Evolutionary conservation across 257 asterid species (phyloP), one percentile per base, ranked within the genome.

Genomic region (Linderniella brevidens): DNA sequence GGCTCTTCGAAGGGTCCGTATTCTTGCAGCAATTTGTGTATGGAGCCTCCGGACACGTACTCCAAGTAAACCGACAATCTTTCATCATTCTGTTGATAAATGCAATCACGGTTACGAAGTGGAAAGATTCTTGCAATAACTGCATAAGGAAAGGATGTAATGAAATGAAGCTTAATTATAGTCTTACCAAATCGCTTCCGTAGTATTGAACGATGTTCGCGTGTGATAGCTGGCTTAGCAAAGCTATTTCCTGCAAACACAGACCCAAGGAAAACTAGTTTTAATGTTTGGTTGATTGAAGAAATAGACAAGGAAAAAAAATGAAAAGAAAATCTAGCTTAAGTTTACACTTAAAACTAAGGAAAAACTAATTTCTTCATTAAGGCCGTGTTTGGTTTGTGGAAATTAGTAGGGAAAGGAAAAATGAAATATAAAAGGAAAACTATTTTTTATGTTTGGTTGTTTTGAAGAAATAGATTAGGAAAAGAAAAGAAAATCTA

Each of bases 21-120:
- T 58, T 88, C 97, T 68, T 84, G 97, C 50, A 88, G 68, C 53
- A 88, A 61, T 73, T 88, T 88, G 69, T 83, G 92, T 66, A 88
- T 88, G 45, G 97, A 88, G 43, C 97, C 97, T 57, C 97, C 97
- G 29, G 97, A 88, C 38, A 88, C 95, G 36, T 78, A 88, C 67
- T 88, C 97, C 84, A 88, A 62, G 66, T 77, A 80, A 49, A 88
- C 95, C 9, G 95, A 80, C 53, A 88, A 62, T 37, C 86, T 73
- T 68, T 80, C 84, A 56, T 88, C 97, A 19, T 60, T 71, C 97
- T 88, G 72, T 15, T 41, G 42, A 61, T 19, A 46, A 14, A 44
- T 12, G 18, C 17, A 44, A 35, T 8, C 3, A 41, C 11, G 46
- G 15, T 41, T 41, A 41, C 9, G 15, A 46, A 18, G 25, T 17